Evolutionary conservation across 495 filamentous ascomycete genomes (phyloP).

Genomic region (Astrocystis sublimbata): DNA sequence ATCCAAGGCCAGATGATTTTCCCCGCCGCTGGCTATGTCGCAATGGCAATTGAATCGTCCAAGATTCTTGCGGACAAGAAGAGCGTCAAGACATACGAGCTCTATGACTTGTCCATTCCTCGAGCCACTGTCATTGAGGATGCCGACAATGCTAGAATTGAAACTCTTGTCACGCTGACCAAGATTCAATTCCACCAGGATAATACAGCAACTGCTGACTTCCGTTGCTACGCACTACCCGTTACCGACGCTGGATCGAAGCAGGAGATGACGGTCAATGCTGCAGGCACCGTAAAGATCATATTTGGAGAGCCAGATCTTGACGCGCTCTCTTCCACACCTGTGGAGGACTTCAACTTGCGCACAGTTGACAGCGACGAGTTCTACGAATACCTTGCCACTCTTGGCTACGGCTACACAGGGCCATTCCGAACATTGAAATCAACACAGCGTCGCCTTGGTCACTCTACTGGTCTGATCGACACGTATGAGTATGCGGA

Average conservation of each 20-base stretch:
- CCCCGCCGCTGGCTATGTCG: slow-evolving; percentile 56
- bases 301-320: slow-evolving; percentile 8
- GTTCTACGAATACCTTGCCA: slow-evolving; percentile 23
- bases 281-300: slow-evolving; percentile 18
- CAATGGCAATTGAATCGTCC: slow-evolving; percentile 48
- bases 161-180: slow-evolving; percentile 22
- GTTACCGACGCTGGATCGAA: background rate
- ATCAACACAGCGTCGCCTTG: slow-evolving; percentile 8
- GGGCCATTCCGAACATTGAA: slow-evolving; percentile 12
- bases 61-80: background rate
- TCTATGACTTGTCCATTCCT: slow-evolving; percentile 22
- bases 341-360: slow-evolving; percentile 21
- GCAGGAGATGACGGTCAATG: slow-evolving; percentile 27
- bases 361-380: background rate
- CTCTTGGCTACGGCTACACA: slow-evolving; percentile 23
- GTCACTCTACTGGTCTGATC: slow-evolving; percentile 5
- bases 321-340: slow-evolving; percentile 21
- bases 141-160: slow-evolving; percentile 18
- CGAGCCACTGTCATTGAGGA: slow-evolving; percentile 20
- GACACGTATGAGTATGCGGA: background rate
- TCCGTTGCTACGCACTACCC: slow-evolving; percentile 16
- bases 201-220: slow-evolving; percentile 6
- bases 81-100: slow-evolving; percentile 21
- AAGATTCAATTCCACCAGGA: slow-evolving; percentile 2
- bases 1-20: slow-evolving; percentile 47